Evolutionary conservation across 352 stramenopile species (phyloP).

Genomic region (Globisporangium spiculum): DNA sequence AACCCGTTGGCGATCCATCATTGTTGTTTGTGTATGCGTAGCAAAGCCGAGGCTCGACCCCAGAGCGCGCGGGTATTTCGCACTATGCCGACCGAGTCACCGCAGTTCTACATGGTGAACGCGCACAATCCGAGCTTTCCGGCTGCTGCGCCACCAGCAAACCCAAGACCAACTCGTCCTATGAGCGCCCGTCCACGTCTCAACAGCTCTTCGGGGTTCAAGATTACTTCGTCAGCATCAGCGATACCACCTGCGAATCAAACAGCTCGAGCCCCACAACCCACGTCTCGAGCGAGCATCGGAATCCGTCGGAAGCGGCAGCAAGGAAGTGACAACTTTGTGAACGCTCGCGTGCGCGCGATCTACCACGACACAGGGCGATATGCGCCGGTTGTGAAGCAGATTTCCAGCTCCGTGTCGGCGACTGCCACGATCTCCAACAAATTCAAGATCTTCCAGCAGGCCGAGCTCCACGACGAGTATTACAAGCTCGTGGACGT

Average conservation of each 20-base stretch:
- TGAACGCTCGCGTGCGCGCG: conserved; percentile 45
- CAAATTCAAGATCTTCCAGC: conserved; percentile 45
- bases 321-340: conserved; percentile 14
- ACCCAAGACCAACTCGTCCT: conserved; percentile 26
- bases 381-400: conserved; percentile 15
- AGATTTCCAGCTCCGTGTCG: conserved; percentile 23
- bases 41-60: conserved; percentile 35
- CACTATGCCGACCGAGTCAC: conserved; percentile 41
- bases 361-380: conserved; percentile 48
- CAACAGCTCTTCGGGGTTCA: not conserved
- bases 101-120: conserved; percentile 58
- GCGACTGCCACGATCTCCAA: conserved; percentile 28
- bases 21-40: conserved; percentile 8
- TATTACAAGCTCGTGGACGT: conserved; percentile 56
- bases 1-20: not conserved
- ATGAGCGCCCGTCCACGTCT: conserved; percentile 41
- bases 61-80: conserved; percentile 35
- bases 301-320: conserved; percentile 40
- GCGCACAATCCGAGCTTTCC: conserved; percentile 31
- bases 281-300: not conserved
- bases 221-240: not conserved
- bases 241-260: conserved; percentile 2
- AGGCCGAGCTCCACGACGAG: conserved; percentile 60
- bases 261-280: conserved; percentile 4
- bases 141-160: not conserved